Evolutionary conservation across 129 eudicot species (phyloP).

Genomic region (Escallonia herrerae): DNA sequence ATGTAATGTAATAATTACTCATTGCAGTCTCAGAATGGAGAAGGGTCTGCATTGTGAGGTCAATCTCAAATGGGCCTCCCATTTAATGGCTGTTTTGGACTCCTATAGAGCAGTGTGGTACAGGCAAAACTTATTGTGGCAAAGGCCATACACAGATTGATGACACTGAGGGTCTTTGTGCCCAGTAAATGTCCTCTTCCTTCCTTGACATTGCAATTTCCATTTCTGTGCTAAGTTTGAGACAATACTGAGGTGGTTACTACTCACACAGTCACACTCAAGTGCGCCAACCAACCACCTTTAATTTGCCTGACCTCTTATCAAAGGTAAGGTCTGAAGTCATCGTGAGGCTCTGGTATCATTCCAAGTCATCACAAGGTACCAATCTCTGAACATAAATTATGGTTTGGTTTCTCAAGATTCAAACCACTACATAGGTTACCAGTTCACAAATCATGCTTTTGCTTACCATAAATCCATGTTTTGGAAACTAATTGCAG

Average conservation of each 20-base stretch:
- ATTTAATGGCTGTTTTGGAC: slow-evolving; percentile 21
- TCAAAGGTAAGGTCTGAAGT: slow-evolving; percentile 1
- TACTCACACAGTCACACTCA: neutral
- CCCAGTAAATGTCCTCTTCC: neutral
- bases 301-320: neutral
- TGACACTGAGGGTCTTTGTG: neutral
- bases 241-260: neutral
- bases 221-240: neutral
- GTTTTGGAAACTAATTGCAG: too few relatives aligned
- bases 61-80: slow-evolving; percentile 28
- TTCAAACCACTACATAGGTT: too few relatives aligned
- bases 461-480: too few relatives aligned
- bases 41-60: slow-evolving; percentile 24
- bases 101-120: neutral
- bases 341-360: neutral
- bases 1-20: slow-evolving; percentile 3
- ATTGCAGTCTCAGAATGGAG: neutral
- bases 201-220: neutral
- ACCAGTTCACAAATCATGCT: too few relatives aligned
- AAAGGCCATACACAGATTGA: neutral
- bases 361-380: too few relatives aligned
- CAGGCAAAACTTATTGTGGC: neutral
- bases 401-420: too few relatives aligned
- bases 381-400: too few relatives aligned
- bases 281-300: neutral